phyloP scores from a whole-genome alignment of 2,329 filamentous ascomycete genomes.

The Hypoxylon sp. region DNA sequence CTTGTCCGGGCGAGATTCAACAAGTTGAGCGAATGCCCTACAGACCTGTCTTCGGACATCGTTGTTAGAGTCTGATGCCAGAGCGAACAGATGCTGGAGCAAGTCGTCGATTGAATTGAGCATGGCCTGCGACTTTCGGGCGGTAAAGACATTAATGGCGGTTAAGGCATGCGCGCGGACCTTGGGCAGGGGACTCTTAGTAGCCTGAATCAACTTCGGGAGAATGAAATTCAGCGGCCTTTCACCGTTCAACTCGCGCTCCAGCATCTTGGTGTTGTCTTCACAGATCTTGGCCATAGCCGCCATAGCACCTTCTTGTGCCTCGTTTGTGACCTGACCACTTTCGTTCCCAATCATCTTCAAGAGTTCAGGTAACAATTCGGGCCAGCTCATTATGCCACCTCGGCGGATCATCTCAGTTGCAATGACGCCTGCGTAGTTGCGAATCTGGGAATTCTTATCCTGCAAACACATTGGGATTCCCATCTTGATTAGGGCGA shows the following conservation, averaged over 20 bases:
- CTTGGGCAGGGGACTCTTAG: constrained; percentile 79
- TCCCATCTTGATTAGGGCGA: constrained; percentile 83
- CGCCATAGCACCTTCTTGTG: constrained; percentile 93
- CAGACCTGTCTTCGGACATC: constrained; percentile 95
- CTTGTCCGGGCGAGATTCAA: constrained; percentile 91
- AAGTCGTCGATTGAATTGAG: constrained; percentile 85
- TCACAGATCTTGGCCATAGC: constrained; percentile 97
- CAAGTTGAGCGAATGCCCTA: constrained; percentile 90
- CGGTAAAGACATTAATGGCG: constrained; percentile 92
- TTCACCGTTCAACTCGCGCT: constrained; percentile 89
- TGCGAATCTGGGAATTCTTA: constrained; percentile 84
- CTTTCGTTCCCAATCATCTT: constrained; percentile 80
- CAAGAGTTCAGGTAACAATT: constrained; percentile 87
- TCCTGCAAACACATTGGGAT: constrained; percentile 87
- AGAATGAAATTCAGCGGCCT: constrained; percentile 89
- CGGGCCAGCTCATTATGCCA: constrained; percentile 91
- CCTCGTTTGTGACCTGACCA: constrained; percentile 76
- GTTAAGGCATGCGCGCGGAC: constrained; percentile 85
- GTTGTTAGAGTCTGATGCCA: constrained; percentile 81
- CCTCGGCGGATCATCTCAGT: constrained; percentile 90
- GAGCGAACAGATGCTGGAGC: constrained; percentile 83
- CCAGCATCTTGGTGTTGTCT: constrained; percentile 89
- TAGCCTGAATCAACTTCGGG: constrained; percentile 91
- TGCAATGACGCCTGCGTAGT: constrained; percentile 91
- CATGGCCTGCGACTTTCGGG: constrained; percentile 86